Conservation (phyloP, 768 basidiomycete genomes). For the Termitomyces eurrhizus region DNA sequence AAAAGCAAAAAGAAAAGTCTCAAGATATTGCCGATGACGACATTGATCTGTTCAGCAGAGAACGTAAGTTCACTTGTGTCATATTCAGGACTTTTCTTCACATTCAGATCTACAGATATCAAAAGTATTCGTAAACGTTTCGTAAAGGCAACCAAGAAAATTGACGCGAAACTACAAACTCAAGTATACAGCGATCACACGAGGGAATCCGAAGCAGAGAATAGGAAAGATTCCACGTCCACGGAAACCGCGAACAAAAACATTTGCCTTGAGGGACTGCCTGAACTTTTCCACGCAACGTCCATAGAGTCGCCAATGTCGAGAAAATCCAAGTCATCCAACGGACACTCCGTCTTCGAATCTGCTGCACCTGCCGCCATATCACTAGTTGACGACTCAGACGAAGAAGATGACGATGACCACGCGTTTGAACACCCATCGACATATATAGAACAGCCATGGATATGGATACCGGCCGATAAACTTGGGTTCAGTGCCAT, state of each 20-base stretch:
- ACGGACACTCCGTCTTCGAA: neutral
- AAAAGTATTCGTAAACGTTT: conserved; percentile 2
- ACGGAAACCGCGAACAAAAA: neutral
- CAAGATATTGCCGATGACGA: neutral
- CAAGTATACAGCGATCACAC: neutral
- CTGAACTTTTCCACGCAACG: neutral
- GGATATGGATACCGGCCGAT: conserved; percentile 46
- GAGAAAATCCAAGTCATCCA: neutral
- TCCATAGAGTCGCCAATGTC: neutral
- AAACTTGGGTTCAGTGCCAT: conserved; percentile 36
- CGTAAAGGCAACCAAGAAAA: neutral
- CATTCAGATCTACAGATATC: neutral
- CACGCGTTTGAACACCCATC: conserved; percentile 49
- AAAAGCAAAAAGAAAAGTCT: conserved; percentile 25
- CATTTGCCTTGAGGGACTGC: neutral
- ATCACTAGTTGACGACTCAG: conserved; percentile 18
- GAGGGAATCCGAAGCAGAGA: neutral
- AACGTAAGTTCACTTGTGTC: neutral
- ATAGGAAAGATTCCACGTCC: neutral
- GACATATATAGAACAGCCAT: conserved; percentile 40
- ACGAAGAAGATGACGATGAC: conserved; percentile 29
- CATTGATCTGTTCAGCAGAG: neutral
- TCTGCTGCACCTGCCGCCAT: neutral
- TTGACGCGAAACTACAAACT: neutral
- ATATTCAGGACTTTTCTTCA: neutral